Base-by-base conservation (phyloP, 2,329 filamentous ascomycete genomes). In the Westerdykella ornata region DNA sequence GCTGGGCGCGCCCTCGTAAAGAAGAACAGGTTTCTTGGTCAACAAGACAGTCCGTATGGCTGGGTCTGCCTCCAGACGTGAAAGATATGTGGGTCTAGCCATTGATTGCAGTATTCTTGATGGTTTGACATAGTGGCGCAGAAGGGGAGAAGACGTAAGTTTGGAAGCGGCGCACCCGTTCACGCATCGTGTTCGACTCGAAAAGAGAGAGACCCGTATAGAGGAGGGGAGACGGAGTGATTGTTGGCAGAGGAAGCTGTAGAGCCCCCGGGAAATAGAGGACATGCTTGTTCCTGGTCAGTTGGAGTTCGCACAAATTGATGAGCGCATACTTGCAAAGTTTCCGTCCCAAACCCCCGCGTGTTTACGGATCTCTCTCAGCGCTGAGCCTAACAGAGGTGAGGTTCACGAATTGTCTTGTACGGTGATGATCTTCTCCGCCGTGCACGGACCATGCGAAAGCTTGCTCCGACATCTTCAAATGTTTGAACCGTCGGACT, bases 171-270 rank as follows among this genome's bases (percentile, higher is more conserved):
- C 8, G 11, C 45, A 49, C 9, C 48, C 42, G 20, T 47, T 52
- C 35, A 51, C 45, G 41, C 45, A 45, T n/a, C 57, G 54, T 17
- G 51, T 43, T 47, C 54, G 57, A 36, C 44, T 37, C 39, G 51
- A 47, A 39, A 62, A 56, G n/a, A 63, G 40, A 37, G 55, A 50
- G 39, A 54, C 45, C 43, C 62, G 61, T 47, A 65, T 47, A 19
- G 61, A 57, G 26, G 56, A 56, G 36, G 62, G 60, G 12, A 66
- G 48, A 37, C 55, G 59, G 46, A 65, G 48, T 17, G 54, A 49
- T 2, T 56, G 42, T 14, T 51, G 54, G 42, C 51, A 51, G 31
- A 59, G 41, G 47, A 60, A 49, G 48, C 52, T 47, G 15, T 49
- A 45, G 39, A 62, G 47, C 38, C 62, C 59, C 37, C 58, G 53